These are phyloP conservation scores for Inonotus obliquus DNA, from an alignment of 1,284 basidiomycete species.

Conservation along the genomic window DNA sequence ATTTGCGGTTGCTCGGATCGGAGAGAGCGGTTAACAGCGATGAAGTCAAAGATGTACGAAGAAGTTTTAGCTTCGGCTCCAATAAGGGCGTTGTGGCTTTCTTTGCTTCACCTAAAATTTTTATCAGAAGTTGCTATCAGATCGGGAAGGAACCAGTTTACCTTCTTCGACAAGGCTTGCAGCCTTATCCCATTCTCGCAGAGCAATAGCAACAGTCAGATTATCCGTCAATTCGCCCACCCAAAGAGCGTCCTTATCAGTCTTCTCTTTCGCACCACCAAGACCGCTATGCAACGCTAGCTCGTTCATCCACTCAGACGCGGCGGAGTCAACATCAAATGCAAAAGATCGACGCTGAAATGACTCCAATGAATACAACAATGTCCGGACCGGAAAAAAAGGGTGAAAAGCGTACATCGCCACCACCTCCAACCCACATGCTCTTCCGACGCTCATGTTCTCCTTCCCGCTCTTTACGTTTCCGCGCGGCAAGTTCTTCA, in stretches of 20 bases:
- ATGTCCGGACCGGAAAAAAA: neutral
- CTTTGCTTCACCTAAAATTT: conserved; percentile 54
- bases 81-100: conserved; percentile 50
- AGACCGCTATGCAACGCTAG: conserved; percentile 52
- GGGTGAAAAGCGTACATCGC: conserved; percentile 42
- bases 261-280: conserved; percentile 60
- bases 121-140: neutral
- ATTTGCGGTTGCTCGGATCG: conserved; percentile 75
- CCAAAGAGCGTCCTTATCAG: conserved; percentile 77
- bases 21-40: conserved; percentile 75
- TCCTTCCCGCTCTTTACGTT: conserved; percentile 87
- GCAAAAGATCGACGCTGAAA: conserved; percentile 24
- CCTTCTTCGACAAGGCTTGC: conserved; percentile 83
- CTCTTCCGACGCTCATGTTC: conserved; percentile 86
- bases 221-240: conserved; percentile 90
- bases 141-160: conserved; percentile 1
- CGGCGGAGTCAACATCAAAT: conserved; percentile 31
- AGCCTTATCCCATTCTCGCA: conserved; percentile 86
- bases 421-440: conserved; percentile 58
- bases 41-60: conserved; percentile 67
- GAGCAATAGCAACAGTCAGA: conserved; percentile 85
- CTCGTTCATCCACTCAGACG: conserved; percentile 71
- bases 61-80: conserved; percentile 57
- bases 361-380: neutral
- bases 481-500: conserved; percentile 84